Evolutionary conservation across 2,329 filamentous ascomycete genomes (phyloP), one percentile per base, ranked within the genome.

Genomic region (Chaetothyriales sp.): DNA sequence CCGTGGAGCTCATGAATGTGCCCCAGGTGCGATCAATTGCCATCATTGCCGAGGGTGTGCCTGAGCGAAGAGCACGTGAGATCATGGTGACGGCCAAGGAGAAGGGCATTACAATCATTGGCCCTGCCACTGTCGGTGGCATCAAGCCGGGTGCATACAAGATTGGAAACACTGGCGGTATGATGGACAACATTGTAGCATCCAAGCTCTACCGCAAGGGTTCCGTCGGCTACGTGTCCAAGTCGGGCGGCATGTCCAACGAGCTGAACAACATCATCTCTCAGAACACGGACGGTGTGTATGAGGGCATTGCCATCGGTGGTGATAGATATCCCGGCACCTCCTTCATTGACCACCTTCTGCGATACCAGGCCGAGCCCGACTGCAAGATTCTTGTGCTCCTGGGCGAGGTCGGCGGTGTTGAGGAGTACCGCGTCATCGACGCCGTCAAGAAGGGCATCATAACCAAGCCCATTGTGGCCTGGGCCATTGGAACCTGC

Each of bases 131-230:
- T 52, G 92, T 98, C 58, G 92, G 92, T 81, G 92, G 92, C 66
- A 97, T 98, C 77, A 98, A 97, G 82, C 92, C 92, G 58, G 92
- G 92, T 71, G 87, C 86, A 70, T 98, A 90, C 86, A 98, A 97
- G 82, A 98, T 98, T 61, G 92, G 92, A 71, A 98, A 98, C 81
- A 98, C 92, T 65, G 92, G 92, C 81, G 92, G 92, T 73, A 98
- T 98, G 92, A 98, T 98, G 92, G 92, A 98, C 81, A 98, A 98
- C 82, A 98, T 98, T 66, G 92, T 98, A 60, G 89, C 92, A 63
- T 97, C 92, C 70, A 98, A 98, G 83, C 87, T 98, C 56, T 98
- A 98, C 83, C 90, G 92, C 74, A 92, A 92, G 76, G 92, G 92
- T 65, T 97, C 92, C 63, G 89, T 98, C 62, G 92, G 88, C 65